Evolutionary conservation across 345 rosid genomes (phyloP), one percentile per base, ranked within the genome.

Genomic region (Melaleuca alternifolia): DNA sequence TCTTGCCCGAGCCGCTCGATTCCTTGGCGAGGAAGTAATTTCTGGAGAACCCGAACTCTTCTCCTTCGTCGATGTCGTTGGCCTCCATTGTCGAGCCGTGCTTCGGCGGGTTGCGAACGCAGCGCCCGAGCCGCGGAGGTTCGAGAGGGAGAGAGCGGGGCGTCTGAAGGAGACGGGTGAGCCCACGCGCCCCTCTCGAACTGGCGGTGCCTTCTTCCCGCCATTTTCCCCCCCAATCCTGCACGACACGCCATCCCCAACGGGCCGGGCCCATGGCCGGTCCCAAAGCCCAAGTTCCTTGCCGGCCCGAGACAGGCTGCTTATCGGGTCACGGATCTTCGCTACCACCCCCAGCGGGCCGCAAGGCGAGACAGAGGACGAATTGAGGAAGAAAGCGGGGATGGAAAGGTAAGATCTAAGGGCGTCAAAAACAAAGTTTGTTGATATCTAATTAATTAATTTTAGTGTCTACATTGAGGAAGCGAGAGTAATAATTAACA

Each of bases 21-120:
- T 97, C 99, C 92, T 96, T 97, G 2, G 99, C 98, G 81, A 96
- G 91, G 90, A 95, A 96, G 88, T 96, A 97, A 86, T 97, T 96
- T 91, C 99, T 91, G 10, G 98, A 94, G 93, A 96, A 97, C 6
- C 93, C 99, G 79, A 76, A 94, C 57, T 94, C 98, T 84, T 95
- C 98, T 84, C 37, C 81, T 21, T 94, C 99, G 11, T 93, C 98
- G 23, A 84, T 85, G 50, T 91, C 93, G 37, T 91, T 89, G 62
- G 20, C 61, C 61, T 85, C 89, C 86, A 89, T 85, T 48, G 21
- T 48, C 53, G 54, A 18, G 54, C 41, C 15, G 37, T 20, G 84
- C 5, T 51, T 8, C 2, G 82, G 33, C 0, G 46, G 46, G 20
- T 44, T 13, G 82, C 82, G 82, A 75, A 13, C 37, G 44, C n/a